Evolutionary conservation across 2,329 filamentous ascomycete genomes (phyloP), one percentile per base, ranked within the genome.

Genomic region (Penicillium sp.): DNA sequence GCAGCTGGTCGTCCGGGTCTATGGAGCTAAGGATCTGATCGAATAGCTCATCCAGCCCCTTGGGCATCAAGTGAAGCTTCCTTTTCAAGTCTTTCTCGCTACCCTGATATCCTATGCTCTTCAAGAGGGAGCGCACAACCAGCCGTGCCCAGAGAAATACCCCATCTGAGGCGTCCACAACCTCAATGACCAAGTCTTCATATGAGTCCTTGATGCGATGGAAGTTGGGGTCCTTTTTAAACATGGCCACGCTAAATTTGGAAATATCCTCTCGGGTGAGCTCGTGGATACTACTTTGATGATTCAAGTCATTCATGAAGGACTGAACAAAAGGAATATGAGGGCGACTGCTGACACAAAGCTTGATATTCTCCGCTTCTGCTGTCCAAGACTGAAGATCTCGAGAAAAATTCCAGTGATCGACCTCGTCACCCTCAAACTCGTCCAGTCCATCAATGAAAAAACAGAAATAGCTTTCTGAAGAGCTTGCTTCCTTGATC

Each of bases 71-170:
- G 3, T 59, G 25, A 19, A 69, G 51, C 42, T 51, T 55, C 46
- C 47, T 53, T 50, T 63, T 50, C 4, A 69, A 57, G 16, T 55
- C 44, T 14, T 51, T 37, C 1, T 57, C 19, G 1, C 31, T 53
- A n/a, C 61, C 60, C 10, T 51, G 50, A 44, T 66, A 48, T 10
- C 46, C 45, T n/a, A 67, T 42, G 19, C 61, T 61, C 9, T 50
- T 53, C 16, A 67, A 50, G 2, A 70, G 53, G 6, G 64, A 64
- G 4, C 50, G 48, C 1, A 69, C 53, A 29, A 66, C 67, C 13
- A 70, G 59, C 11, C 29, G 21, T 7, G 65, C 63, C 67, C 67
- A 69, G 1, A 70, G 55, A 45, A 69, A 70, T 3, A 70, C 67
- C 3, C 67, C 62, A n/a, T 62, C 42, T 2, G 66, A 42, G 10